Evolutionary conservation across 805 yeast genomes (phyloP).

Genomic region (Saccharomycopsis sp.): DNA sequence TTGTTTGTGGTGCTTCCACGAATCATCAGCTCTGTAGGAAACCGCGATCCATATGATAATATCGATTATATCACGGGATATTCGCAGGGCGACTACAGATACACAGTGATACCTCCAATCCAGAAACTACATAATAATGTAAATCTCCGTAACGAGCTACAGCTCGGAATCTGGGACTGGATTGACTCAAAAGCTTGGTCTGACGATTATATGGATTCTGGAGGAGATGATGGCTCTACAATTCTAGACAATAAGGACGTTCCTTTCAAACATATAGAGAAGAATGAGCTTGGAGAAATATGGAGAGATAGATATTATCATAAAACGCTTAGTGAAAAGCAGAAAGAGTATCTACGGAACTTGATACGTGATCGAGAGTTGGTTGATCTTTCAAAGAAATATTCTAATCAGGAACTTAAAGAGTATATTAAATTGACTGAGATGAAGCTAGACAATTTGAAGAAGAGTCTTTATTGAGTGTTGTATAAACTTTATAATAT

Average conservation of each 20-base stretch:
- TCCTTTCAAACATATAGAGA: background rate
- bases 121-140: constrained; percentile 6
- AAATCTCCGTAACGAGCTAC: constrained; percentile 13
- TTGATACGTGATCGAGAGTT: constrained; percentile 2
- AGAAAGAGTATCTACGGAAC: constrained; percentile 10
- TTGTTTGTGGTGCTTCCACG: background rate
- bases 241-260: background rate
- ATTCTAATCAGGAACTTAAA: constrained; percentile 17
- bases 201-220: background rate
- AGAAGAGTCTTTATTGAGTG: background rate
- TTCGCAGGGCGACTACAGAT: background rate
- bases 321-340: constrained; percentile 2
- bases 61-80: constrained; percentile 4
- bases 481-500: too few species aligned
- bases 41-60: constrained; percentile 2
- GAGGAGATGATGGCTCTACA: background rate
- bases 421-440: constrained; percentile 18
- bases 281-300: background rate
- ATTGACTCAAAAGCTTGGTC: constrained; percentile 4
- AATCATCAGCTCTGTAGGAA: background rate
- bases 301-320: constrained; percentile 16
- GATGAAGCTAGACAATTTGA: constrained; percentile 10
- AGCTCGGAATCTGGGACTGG: constrained; percentile 20
- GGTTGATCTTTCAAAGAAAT: constrained; percentile 4
- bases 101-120: constrained; percentile 17